Evolutionary conservation across 345 rosid genomes (phyloP).

Genomic region (Psidium friedrichsthalianum): DNA sequence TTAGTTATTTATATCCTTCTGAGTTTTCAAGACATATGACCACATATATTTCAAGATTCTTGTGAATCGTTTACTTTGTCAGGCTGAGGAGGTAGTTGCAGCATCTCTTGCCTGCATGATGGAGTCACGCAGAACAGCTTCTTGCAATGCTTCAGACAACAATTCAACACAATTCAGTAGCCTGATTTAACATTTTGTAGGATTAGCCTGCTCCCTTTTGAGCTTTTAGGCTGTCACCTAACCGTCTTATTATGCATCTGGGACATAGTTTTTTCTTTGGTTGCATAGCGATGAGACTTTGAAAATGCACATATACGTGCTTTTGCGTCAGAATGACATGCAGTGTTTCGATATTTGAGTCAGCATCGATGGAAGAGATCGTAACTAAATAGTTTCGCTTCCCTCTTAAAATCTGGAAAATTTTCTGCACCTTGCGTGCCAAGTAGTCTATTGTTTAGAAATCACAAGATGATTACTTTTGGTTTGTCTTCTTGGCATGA

Average conservation of each 20-base stretch:
- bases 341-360: neutral
- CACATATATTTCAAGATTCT: slow-evolving; percentile 19
- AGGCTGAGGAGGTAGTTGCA: slow-evolving; percentile 6
- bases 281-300: neutral
- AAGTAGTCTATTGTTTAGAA: neutral
- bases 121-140: slow-evolving; percentile 13
- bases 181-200: slow-evolving; percentile 4
- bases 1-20: neutral
- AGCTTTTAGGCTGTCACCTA: neutral
- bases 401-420: neutral
- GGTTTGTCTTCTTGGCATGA: neutral
- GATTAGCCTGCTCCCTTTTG: neutral
- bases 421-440: neutral
- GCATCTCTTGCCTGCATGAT: slow-evolving; percentile 26
- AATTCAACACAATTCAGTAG: slow-evolving; percentile 28
- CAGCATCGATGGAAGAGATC: neutral
- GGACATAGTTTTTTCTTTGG: neutral
- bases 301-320: neutral
- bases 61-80: slow-evolving; percentile 2
- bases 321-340: neutral
- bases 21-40: neutral
- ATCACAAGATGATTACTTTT: neutral
- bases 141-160: slow-evolving; percentile 2
- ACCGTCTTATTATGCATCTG: neutral
- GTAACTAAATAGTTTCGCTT: neutral